Base-by-base conservation (phyloP, 1,284 basidiomycete genomes). In the Microbotryum lychnidis-dioicae region DNA sequence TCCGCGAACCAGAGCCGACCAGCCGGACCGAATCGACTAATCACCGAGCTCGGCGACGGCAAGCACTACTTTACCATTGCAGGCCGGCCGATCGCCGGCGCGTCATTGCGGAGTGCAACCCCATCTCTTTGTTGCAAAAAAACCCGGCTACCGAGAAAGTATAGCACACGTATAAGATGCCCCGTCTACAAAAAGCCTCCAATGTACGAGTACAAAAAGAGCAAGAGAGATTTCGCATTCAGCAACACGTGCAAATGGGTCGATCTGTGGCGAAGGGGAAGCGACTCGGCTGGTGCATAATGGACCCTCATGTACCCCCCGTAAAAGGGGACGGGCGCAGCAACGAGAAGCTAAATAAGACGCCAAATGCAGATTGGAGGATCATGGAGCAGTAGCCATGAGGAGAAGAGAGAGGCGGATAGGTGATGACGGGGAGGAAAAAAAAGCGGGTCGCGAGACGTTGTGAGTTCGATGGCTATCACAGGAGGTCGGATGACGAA, bases 41-140 rank as follows among this genome's bases (percentile, higher is more conserved):
- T 27, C 25, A 16, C 16, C 49, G 16, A 29, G 16, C 49, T 27
- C 10, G 16, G 23, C 23, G 18, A n/a, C 49, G 21, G 23, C 49
- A 50, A 50, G 49, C 16, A 50, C 16, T 27, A 50, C 16, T 27
- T 31, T n/a, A 45, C 25, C 16, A 58, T 74, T 76, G 48, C 64
- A 64, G 53, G 55, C 51, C 56, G 53, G 55, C 51, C 56, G 50
- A 52, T 56, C n/a, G 69, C 62, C 20, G 65, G 65, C 45, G 69
- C 70, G 12, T 58, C 50, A 10, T 71, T 72, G 55, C 72, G 73
- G 31, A 71, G 54, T 66, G 71, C 68, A 8, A 73, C 69, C 23
- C 73, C 70, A 45, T 71, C 64, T 2, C 67, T 69, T 56, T 72
- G 71, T 62, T 73, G 68, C 62, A 73, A 72, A 0, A 73, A 72